Percentiles rank a stretch among this genome's conserved stretches.
Conservation (phyloP, 768 basidiomycete species). For the Leccinum pellstonianum region DNA sequence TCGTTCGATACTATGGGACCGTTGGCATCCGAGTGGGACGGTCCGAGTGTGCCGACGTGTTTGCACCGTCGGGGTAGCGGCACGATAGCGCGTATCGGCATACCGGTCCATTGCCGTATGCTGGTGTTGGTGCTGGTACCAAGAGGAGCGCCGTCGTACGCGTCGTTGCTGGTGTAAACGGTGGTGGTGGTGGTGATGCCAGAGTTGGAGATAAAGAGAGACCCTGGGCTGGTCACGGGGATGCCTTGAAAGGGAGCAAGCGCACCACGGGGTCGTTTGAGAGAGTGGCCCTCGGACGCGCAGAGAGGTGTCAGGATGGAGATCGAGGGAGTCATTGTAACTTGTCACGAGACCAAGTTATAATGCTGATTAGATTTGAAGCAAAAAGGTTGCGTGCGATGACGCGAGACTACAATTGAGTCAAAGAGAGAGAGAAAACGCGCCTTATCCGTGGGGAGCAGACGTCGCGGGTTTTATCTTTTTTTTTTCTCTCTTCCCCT, state of each 20-base stretch:
- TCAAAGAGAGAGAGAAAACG: neutral
- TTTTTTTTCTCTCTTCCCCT: neutral
- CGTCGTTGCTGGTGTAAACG: neutral
- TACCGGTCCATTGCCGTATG: constrained; percentile 16
- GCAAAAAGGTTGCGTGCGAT: neutral
- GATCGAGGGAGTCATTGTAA: constrained; percentile 12
- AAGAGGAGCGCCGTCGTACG: neutral
- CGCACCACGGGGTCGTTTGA: constrained; percentile 1
- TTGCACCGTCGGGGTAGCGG: constrained; percentile 18
- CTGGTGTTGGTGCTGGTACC: neutral
- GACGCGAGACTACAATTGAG: neutral
- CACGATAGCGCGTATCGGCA: constrained; percentile 24
- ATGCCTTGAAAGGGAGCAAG: neutral
- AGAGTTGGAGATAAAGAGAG: neutral
- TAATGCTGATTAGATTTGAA: neutral
- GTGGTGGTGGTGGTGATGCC: neutral
- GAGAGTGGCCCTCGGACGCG: neutral
- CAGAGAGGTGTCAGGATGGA: constrained; percentile 2
- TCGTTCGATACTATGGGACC: neutral
- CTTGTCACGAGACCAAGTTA: neutral
- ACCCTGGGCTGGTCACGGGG: neutral
- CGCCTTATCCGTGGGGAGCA: constrained; percentile 3
- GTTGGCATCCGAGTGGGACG: neutral
- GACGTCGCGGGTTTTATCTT: neutral
- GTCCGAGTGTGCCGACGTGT: neutral